Conservation (phyloP, 768 basidiomycete species). For the Xerocomus spinulosus region DNA sequence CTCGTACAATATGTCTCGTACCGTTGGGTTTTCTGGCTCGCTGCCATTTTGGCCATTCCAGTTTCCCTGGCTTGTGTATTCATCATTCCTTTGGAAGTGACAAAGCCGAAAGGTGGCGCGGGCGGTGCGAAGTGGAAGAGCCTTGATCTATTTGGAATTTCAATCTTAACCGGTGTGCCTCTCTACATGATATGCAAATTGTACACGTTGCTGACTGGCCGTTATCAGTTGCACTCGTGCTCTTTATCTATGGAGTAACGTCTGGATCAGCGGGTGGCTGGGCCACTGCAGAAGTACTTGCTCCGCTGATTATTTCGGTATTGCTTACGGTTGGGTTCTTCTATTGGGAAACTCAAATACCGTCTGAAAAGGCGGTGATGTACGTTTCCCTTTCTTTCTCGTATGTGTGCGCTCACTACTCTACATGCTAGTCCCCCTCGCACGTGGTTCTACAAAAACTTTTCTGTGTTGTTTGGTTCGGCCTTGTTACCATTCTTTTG, state of each 20-base stretch:
- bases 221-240: conserved; percentile 31
- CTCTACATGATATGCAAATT: background rate
- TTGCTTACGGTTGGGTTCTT: conserved; percentile 42
- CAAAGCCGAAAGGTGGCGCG: background rate
- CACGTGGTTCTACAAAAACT: conserved; percentile 41
- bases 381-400: conserved; percentile 18
- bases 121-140: conserved; percentile 22
- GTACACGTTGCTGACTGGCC: background rate
- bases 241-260: conserved; percentile 42
- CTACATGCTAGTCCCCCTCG: conserved; percentile 33
- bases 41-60: conserved; percentile 36
- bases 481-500: conserved; percentile 40
- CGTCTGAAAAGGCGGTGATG: conserved; percentile 40
- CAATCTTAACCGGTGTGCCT: conserved; percentile 33
- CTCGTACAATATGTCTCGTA: conserved; percentile 40
- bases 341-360: conserved; percentile 43
- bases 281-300: conserved; percentile 41
- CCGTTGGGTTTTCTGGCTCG: conserved; percentile 50
- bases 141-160: conserved; percentile 38
- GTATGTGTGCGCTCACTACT: background rate
- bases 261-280: conserved; percentile 49
- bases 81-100: conserved; percentile 30
- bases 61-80: conserved; percentile 31
- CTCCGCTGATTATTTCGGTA: conserved; percentile 44
- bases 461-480: conserved; percentile 35